Evolutionary conservation across 2,329 filamentous ascomycete genomes (phyloP).

Genomic region (Albophoma yamanashiensis): DNA sequence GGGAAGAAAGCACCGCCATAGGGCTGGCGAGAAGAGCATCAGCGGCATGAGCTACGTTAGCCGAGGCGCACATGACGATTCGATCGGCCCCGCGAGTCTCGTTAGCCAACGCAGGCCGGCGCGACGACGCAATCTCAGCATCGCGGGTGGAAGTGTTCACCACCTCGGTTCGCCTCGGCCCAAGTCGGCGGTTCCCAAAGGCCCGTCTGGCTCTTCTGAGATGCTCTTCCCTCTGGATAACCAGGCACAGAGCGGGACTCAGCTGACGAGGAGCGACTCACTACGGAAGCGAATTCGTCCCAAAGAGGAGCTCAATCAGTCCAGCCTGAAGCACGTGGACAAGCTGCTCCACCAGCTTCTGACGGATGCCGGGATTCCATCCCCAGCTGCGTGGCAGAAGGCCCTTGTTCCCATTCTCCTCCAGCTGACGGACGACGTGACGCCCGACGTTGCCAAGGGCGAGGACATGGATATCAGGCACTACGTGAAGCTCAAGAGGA

Average conservation of each 20-base stretch:
- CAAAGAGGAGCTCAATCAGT: slow-evolving; percentile 74
- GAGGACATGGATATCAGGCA: slow-evolving; percentile 97
- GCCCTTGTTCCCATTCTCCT: slow-evolving; percentile 83
- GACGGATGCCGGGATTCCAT: slow-evolving; percentile 62
- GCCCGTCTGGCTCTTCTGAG: slow-evolving; percentile 41
- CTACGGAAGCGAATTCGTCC: slow-evolving; percentile 66
- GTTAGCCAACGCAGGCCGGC: slow-evolving; percentile 50
- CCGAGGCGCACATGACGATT: slow-evolving; percentile 56
- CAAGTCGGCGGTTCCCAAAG: slow-evolving; percentile 45
- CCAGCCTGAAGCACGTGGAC: slow-evolving; percentile 80
- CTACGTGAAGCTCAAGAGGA: slow-evolving; percentile 95
- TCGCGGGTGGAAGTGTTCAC: slow-evolving; percentile 59
- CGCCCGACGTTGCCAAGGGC: slow-evolving; percentile 79
- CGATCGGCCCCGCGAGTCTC: slow-evolving; percentile 42
- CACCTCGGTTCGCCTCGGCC: slow-evolving; percentile 65
- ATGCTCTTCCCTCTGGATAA: slow-evolving; percentile 36
- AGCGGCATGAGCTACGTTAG: slow-evolving; percentile 59
- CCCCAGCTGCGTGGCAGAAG: slow-evolving; percentile 73
- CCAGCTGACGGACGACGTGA: slow-evolving; percentile 86
- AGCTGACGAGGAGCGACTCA: slow-evolving; percentile 67
- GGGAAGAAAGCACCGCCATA: slow-evolving; percentile 63
- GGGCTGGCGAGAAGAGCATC: slow-evolving; percentile 65
- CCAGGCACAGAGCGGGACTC: slow-evolving; percentile 30
- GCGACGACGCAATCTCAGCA: slow-evolving; percentile 73
- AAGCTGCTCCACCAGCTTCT: slow-evolving; percentile 77